A percentile compares a stretch with the other conserved stretches of the same genome.
Evolutionary conservation across 73 alveolate species (phyloP).

Genomic region (Paraurostyla sp.): DNA sequence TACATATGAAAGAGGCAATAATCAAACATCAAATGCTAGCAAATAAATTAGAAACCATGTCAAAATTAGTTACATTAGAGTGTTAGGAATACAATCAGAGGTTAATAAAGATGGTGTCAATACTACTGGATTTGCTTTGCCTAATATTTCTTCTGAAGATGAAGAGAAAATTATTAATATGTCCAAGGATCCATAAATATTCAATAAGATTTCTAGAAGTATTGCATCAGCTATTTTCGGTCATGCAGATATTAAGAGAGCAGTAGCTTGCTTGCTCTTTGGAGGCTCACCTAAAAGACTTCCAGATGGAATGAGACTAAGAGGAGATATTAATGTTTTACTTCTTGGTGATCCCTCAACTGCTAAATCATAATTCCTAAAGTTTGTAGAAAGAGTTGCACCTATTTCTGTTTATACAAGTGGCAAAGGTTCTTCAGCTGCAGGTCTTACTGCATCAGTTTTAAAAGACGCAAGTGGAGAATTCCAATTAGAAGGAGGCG

Average conservation of each 20-base stretch:
- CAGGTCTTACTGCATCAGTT: slow-evolving; percentile 99
- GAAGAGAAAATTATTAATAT: slow-evolving; percentile 87
- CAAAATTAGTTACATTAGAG: slow-evolving; percentile 86
- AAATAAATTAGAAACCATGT: slow-evolving; percentile 76
- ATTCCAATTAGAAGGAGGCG: slow-evolving; percentile 99
- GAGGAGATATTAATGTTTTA: slow-evolving; percentile 99
- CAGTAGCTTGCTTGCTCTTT: slow-evolving; percentile 97
- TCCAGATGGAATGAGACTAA: slow-evolving; percentile 98
- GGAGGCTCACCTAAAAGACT: slow-evolving; percentile 99
- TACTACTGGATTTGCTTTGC: slow-evolving; percentile 73
- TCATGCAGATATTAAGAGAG: slow-evolving; percentile 95
- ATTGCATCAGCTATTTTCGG: slow-evolving; percentile 98
- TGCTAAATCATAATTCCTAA: slow-evolving; percentile 97
- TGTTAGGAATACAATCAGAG: slow-evolving; percentile 81
- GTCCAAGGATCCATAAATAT: slow-evolving; percentile 92
- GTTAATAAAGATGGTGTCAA: slow-evolving; percentile 79
- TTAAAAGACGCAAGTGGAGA: slow-evolving; percentile 93
- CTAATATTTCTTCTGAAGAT: slow-evolving; percentile 88
- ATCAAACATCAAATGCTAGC: slow-evolving; percentile 77
- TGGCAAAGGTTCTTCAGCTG: slow-evolving; percentile 99
- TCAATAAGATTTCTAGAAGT: slow-evolving; percentile 91
- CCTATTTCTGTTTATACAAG: slow-evolving; percentile 99
- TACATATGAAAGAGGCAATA: slow-evolving; percentile 80
- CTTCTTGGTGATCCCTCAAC: slow-evolving; percentile 99
- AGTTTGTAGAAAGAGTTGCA: slow-evolving; percentile 97